phyloP scores from a whole-genome alignment of 352 stramenopile species.

The Globisporangium heterothallicum region DNA sequence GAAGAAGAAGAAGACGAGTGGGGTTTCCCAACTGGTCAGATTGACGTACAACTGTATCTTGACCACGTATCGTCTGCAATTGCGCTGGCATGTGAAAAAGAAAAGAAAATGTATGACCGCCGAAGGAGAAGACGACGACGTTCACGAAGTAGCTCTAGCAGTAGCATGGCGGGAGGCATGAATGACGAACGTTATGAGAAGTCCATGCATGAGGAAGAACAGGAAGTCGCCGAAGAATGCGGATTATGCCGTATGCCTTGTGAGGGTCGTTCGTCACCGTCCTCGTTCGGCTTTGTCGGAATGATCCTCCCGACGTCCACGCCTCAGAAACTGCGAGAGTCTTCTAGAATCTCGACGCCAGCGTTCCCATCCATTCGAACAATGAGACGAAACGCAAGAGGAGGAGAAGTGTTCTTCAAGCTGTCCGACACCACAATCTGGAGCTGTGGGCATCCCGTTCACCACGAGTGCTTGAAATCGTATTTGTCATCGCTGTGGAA shows the following conservation, averaged over 20 bases:
- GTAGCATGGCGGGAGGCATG: constrained; percentile 3
- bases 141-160: constrained; percentile 15
- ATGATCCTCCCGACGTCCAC: constrained; percentile 65
- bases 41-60: constrained; percentile 63
- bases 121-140: constrained; percentile 30
- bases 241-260: constrained; percentile 61
- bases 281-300: constrained; percentile 58
- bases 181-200: constrained; percentile 12
- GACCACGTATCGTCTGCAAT: constrained; percentile 64
- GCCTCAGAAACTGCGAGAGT: constrained; percentile 25
- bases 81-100: constrained; percentile 42
- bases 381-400: background rate
- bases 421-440: constrained; percentile 45
- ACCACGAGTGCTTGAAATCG: constrained; percentile 60
- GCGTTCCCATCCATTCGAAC: constrained; percentile 5
- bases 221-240: constrained; percentile 38
- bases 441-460: constrained; percentile 71
- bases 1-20: constrained; percentile 71
- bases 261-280: constrained; percentile 27
- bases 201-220: constrained; percentile 15
- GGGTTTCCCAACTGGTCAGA: constrained; percentile 71
- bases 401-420: background rate
- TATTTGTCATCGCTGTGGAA: constrained; percentile 73
- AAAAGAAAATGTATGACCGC: constrained; percentile 24
- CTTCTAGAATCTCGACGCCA: background rate